phyloP scores from a whole-genome alignment of 169 alveolate species.

The Plasmodium chabaudi region DNA sequence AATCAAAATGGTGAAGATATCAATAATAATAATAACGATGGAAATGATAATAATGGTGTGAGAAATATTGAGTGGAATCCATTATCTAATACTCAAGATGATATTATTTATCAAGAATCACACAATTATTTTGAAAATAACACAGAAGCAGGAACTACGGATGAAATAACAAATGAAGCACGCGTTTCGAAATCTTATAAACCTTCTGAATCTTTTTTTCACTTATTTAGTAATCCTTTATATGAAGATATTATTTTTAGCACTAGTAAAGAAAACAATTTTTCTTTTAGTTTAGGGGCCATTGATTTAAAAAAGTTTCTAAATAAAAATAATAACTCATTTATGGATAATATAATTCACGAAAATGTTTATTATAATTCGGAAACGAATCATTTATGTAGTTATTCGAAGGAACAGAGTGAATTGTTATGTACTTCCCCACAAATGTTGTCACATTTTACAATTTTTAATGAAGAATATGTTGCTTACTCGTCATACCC shows the following conservation, averaged over 20 bases:
- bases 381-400: constrained; percentile 69
- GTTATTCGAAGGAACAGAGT: constrained; percentile 60
- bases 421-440: constrained; percentile 63
- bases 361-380: constrained; percentile 54
- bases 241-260: constrained; percentile 75
- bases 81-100: constrained; percentile 12
- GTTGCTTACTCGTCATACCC: constrained; percentile 72
- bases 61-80: neutral
- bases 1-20: neutral
- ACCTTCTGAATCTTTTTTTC: constrained; percentile 69
- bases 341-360: constrained; percentile 23
- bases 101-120: constrained; percentile 28
- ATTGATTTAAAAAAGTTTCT: constrained; percentile 60
- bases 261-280: constrained; percentile 77
- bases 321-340: constrained; percentile 50
- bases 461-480: constrained; percentile 67
- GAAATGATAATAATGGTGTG: neutral
- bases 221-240: constrained; percentile 70
- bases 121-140: neutral
- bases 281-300: constrained; percentile 75
- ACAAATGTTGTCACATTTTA: constrained; percentile 71
- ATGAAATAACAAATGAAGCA: constrained; percentile 50
- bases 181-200: constrained; percentile 49
- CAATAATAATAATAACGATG: constrained; percentile 26
- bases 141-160: constrained; percentile 7